phyloP scores from a whole-genome alignment of 345 rosid species.

The Eucalyptus pauciflora region DNA sequence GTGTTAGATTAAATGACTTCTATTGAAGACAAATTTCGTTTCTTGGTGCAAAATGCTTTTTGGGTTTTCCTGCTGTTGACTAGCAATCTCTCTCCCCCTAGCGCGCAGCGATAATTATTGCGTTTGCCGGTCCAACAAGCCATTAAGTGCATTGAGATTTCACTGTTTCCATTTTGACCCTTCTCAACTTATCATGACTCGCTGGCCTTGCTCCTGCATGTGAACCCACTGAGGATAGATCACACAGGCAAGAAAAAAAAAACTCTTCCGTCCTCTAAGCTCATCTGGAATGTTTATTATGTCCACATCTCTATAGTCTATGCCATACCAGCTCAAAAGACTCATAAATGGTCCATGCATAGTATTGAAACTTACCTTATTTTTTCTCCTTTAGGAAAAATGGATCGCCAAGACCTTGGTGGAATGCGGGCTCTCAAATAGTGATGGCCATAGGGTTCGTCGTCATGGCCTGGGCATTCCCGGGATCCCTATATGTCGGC shows the following conservation, averaged over 20 bases:
- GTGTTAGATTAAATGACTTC: not conserved
- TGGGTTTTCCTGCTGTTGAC: not conserved
- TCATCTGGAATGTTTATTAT: not conserved
- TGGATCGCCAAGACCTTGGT: slow-evolving; percentile 84
- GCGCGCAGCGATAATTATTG: not conserved
- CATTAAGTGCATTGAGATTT: not conserved
- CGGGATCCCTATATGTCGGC: slow-evolving; percentile 77
- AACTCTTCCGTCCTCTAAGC: not conserved
- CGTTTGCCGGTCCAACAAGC: not conserved
- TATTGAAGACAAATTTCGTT: not conserved
- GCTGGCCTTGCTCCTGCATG: not conserved
- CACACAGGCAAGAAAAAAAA: not conserved
- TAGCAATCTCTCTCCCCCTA: not conserved
- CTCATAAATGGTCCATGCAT: not conserved
- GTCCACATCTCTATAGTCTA: not conserved
- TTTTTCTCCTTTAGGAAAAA: slow-evolving; percentile 34
- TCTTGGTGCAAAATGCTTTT: not conserved
- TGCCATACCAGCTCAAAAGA: not conserved
- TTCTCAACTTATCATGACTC: not conserved
- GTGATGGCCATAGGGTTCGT: slow-evolving; percentile 78
- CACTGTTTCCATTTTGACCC: not conserved
- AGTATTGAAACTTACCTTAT: not conserved
- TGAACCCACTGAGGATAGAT: not conserved
- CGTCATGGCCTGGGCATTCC: slow-evolving; percentile 67
- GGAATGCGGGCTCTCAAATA: slow-evolving; percentile 93